These are phyloP conservation scores for Fraxinus greggii DNA, from an alignment of 305 asterid species.

Conservation along the genomic window DNA sequence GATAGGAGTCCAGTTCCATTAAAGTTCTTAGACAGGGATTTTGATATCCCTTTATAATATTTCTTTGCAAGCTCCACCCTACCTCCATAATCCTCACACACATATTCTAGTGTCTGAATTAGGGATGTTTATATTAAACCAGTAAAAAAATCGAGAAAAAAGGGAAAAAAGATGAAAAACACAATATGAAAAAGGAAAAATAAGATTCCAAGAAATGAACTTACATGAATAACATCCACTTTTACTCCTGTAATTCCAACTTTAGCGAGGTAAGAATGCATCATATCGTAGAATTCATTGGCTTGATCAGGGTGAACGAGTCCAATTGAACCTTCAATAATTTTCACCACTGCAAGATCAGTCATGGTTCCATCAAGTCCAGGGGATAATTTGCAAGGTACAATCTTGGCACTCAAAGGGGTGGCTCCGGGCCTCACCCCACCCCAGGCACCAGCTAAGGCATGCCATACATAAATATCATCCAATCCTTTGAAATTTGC, in stretches of 20 bases:
- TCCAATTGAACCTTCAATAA: slow-evolving; percentile 69
- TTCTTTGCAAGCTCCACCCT: slow-evolving; percentile 79
- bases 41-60: slow-evolving; percentile 62
- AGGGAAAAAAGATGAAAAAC: background rate
- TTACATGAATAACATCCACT: slow-evolving; percentile 76
- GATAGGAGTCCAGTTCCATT: slow-evolving; percentile 67
- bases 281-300: slow-evolving; percentile 55
- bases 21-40: slow-evolving; percentile 66
- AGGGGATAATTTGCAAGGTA: slow-evolving; percentile 53
- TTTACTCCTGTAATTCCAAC: slow-evolving; percentile 79
- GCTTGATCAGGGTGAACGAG: slow-evolving; percentile 74
- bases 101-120: slow-evolving; percentile 49
- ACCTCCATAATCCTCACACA: slow-evolving; percentile 66
- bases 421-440: slow-evolving; percentile 75
- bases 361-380: slow-evolving; percentile 77
- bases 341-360: slow-evolving; percentile 76
- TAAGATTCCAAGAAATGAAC: background rate
- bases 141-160: background rate
- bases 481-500: slow-evolving; percentile 59
- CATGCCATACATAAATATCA: slow-evolving; percentile 83
- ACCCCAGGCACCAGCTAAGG: slow-evolving; percentile 79
- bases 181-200: background rate
- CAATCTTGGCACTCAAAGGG: slow-evolving; percentile 49
- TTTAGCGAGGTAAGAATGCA: slow-evolving; percentile 64
- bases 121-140: background rate